Percentiles rank a stretch among this genome's conserved stretches.
phyloP scores from a whole-genome alignment of 768 basidiomycete genomes.

The Clitopilus hobsonii region DNA sequence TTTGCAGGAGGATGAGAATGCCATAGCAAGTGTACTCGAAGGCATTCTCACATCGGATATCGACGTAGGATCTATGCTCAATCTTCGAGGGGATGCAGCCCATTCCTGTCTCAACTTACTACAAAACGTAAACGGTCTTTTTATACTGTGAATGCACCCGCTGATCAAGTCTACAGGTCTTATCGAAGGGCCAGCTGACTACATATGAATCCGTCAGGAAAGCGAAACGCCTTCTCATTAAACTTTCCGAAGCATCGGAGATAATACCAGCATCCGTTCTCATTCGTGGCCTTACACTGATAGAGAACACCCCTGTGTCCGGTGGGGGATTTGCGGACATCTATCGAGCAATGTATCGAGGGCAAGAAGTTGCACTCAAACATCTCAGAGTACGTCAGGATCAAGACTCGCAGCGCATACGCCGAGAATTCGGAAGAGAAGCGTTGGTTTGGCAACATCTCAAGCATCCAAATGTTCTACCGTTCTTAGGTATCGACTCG shows the following conservation, averaged over 20 bases:
- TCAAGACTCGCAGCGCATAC: conserved; percentile 13
- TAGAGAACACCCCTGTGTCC: conserved; percentile 11
- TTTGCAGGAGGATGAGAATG: conserved; percentile 13
- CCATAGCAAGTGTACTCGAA: conserved; percentile 9
- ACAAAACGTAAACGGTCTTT: conserved; percentile 10
- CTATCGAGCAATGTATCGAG: conserved; percentile 12
- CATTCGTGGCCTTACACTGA: conserved; percentile 9
- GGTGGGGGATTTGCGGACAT: conserved; percentile 16
- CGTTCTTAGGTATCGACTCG: conserved; percentile 20
- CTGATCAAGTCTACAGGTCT: conserved; percentile 1
- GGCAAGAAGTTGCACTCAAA: conserved; percentile 15
- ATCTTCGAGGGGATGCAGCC: conserved; percentile 10
- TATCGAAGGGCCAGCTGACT: conserved; percentile 11
- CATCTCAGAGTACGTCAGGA: conserved; percentile 11
- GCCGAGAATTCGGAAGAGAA: conserved; percentile 18
- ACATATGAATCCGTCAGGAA: conserved; percentile 7
- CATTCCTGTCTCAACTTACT: conserved; percentile 16
- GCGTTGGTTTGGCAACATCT: conserved; percentile 23
- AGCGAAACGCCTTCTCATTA: conserved; percentile 13
- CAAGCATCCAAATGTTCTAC: conserved; percentile 21
- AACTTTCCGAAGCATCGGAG: conserved; percentile 14
- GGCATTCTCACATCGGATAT: conserved; percentile 11
- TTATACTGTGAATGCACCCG: not conserved
- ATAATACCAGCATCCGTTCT: conserved; percentile 13
- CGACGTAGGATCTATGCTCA: conserved; percentile 7